A percentile compares a stretch with the other conserved stretches of the same genome.
Evolutionary conservation across 257 asterid genomes (phyloP).

Genomic region (Galeopsis tetrahit): DNA sequence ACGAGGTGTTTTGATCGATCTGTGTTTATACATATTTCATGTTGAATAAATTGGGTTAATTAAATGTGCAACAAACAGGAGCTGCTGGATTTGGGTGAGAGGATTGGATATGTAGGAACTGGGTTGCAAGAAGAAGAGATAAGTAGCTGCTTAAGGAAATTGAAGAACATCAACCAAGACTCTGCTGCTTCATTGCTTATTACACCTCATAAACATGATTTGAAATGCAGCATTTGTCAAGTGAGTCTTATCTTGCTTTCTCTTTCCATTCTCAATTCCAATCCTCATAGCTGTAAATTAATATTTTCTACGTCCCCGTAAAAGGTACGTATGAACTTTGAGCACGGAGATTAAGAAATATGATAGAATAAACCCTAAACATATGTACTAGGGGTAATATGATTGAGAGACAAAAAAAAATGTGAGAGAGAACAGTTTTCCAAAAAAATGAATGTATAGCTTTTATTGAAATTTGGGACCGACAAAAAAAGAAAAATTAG

Average conservation of each 20-base stretch:
- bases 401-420: no score
- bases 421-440: no score
- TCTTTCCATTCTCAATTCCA: not conserved
- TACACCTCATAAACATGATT: conserved; percentile 31
- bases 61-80: conserved; percentile 40
- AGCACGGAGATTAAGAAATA: no score
- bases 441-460: no score
- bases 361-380: no score
- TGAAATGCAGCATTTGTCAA: conserved; percentile 72
- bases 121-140: conserved; percentile 63
- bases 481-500: no score
- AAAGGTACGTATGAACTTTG: no score
- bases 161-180: conserved; percentile 33
- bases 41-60: not conserved
- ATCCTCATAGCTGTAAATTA: not conserved
- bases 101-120: conserved; percentile 59
- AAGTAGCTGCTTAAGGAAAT: conserved; percentile 40
- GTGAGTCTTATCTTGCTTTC: conserved; percentile 34
- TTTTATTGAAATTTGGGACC: no score
- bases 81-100: conserved; percentile 59
- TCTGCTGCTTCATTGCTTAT: conserved; percentile 28
- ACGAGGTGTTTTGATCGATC: conserved; percentile 50
- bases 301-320: no score
- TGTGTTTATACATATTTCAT: not conserved
- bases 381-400: no score